These are phyloP conservation scores for Quercus ilex DNA, from an alignment of 306 rosid species.

Conservation along the genomic window DNA sequence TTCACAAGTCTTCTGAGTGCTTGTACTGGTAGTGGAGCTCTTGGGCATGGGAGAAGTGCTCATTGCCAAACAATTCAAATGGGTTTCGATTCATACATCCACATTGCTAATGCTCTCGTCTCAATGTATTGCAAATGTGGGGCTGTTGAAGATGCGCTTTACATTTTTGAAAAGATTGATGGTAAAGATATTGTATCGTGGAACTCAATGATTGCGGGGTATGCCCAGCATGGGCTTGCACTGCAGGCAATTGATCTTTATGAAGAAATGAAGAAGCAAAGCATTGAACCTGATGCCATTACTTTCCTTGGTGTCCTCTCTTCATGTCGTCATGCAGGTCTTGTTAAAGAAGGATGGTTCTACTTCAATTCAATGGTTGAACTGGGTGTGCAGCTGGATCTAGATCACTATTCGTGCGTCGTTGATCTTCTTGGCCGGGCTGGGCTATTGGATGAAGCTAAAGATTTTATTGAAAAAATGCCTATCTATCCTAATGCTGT, in stretches of 20 bases:
- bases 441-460: constrained; percentile 65
- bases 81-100: constrained; percentile 56
- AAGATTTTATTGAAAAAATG: constrained; percentile 56
- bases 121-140: constrained; percentile 89
- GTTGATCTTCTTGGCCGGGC: constrained; percentile 86
- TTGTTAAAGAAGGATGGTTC: constrained; percentile 55
- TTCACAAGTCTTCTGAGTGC: constrained; percentile 67
- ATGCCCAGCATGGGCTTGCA: constrained; percentile 74
- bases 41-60: constrained; percentile 64
- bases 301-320: constrained; percentile 71
- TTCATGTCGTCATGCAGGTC: constrained; percentile 76
- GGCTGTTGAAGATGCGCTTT: constrained; percentile 50
- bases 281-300: constrained; percentile 55
- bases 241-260: constrained; percentile 57
- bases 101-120: constrained; percentile 61
- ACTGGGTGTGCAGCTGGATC: constrained; percentile 54
- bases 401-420: constrained; percentile 78
- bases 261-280: constrained; percentile 53
- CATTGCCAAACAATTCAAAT: constrained; percentile 60
- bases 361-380: constrained; percentile 68
- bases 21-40: constrained; percentile 81
- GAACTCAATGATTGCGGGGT: constrained; percentile 88
- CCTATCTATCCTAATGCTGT: constrained; percentile 73
- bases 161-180: constrained; percentile 45
- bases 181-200: constrained; percentile 61